A percentile compares a stretch with the other conserved stretches of the same genome.
Conservation (phyloP, 495 filamentous ascomycete species). For the Articulospora tetracladia region DNA sequence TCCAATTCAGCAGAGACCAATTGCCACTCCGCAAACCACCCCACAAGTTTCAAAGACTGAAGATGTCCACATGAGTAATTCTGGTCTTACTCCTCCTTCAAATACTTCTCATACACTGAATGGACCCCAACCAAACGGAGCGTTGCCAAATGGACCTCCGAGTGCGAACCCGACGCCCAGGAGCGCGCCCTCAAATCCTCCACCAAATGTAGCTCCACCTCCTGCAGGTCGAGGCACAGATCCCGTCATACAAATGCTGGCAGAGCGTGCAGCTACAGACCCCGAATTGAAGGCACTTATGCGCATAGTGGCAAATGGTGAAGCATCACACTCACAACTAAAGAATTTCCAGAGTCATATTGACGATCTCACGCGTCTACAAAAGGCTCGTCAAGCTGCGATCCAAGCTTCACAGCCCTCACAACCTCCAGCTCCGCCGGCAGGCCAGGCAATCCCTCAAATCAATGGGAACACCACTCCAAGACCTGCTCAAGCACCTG, state of each 20-base stretch:
- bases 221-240: constrained; percentile 51
- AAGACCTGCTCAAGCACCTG: not conserved
- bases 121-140: constrained; percentile 2
- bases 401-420: constrained; percentile 16
- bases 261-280: constrained; percentile 80
- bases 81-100: not conserved
- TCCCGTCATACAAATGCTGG: constrained; percentile 92
- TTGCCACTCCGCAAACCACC: constrained; percentile 15
- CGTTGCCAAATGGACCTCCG: not conserved
- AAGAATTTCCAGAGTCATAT: constrained; percentile 90
- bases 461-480: constrained; percentile 8
- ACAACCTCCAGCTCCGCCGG: constrained; percentile 20
- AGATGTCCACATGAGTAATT: constrained; percentile 14
- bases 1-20: constrained; percentile 25
- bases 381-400: constrained; percentile 23
- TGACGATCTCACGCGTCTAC: constrained; percentile 67
- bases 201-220: constrained; percentile 25
- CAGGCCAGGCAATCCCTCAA: not conserved
- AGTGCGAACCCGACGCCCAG: not conserved
- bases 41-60: constrained; percentile 18
- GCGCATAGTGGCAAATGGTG: constrained; percentile 87
- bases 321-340: constrained; percentile 75
- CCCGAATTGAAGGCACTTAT: constrained; percentile 91
- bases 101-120: constrained; percentile 1
- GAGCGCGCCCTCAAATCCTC: not conserved